Evolutionary conservation across 1,284 basidiomycete genomes (phyloP), one percentile per base, ranked within the genome.

Genomic region (Gomphus bonarii): DNA sequence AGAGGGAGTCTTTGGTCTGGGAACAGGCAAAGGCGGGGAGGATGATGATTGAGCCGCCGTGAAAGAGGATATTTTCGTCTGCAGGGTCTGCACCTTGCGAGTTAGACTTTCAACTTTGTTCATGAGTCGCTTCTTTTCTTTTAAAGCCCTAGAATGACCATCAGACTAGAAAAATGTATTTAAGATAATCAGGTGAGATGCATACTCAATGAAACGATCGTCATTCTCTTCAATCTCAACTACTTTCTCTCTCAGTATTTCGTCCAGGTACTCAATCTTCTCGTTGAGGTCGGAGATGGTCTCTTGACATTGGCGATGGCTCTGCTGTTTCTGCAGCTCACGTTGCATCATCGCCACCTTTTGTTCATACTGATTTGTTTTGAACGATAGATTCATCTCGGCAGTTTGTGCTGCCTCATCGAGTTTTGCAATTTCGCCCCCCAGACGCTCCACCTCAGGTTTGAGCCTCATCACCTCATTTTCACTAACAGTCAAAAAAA

Each of bases 151-250:
- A 60, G 44, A 8, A 55, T 18, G 35, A 16, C 58, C 33, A 43
- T 50, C 18, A 57, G 22, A 1, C 40, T 20, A 25, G 49, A 33
- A 25, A 11, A 9, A n/a, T 25, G 10, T 31, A 7, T 28, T 46
- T 58, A n/a, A 43, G 51, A 49, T 35, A 58, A 50, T 16, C 28
- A 20, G 18, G 16, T 31, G n/a, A 49, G 46, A 49, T 42, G 77
- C 86, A 63, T 69, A 89, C 87, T 84, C 84, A 58, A 90, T 79
- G 59, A 82, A 79, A 43, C 79, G 79, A 65, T 90, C 88, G 62
- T 90, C 87, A 58, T 88, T 86, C 62, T 85, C 84, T 65, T 90
- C 87, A 59, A 89, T 87, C 69, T 90, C 87, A n/a, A 74, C 68
- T 61, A 81, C 85, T 68, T 88, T 90, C 38, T 69, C 72, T 58